Base-by-base conservation (phyloP, 2,329 filamentous ascomycete species). In the Pseudogymnoascus sp. region DNA sequence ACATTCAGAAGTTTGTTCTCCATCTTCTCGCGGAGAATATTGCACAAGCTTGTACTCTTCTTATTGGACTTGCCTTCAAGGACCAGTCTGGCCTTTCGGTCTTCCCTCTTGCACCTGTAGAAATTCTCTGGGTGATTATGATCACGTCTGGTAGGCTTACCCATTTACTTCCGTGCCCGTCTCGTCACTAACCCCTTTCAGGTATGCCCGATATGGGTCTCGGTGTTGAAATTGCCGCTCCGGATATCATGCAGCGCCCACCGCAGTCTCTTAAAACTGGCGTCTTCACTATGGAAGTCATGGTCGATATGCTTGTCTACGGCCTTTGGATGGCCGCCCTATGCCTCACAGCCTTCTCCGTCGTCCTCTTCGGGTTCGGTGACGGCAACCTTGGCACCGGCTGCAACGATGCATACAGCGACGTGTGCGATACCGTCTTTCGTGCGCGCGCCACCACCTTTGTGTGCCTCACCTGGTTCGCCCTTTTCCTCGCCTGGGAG, bases 71-170 rank as follows among this genome's bases (percentile, higher is more conserved):
- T 3, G 88, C 81, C 0, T 96, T 96, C 78, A 89, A 91, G 70
- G 92, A 96, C 71, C 68, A 75, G 2, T 78, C 80, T 10, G 82
- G 84, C 7, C 82, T 90, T 65, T 95, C 91, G 0, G 91, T 96
- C 7, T 96, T 96, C 74, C 92, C 91, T 3, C 84, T 96, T 47
- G 86, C 90, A 0, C 91, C 91, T 0, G 85, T 96, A 8, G 87
- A 96, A 70, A 93, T 96, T 66, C 83, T 96, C 64, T 96, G 91
- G 91, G 91, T 96, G 74, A 96, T 96, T 75, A 93, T 96, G 89
- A 83, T 95, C 63, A 96, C 92, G 0, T 93, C 90, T 42, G 90
- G 88, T 1, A 37, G 8, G 44, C 14, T 50, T 50, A 1, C 6
- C 44, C 14, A 50, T 29, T 29, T 50, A 29, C 7, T 16, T 29